Percentiles rank a stretch among this genome's conserved stretches.
These are phyloP conservation scores for Pelargonium australe DNA, from an alignment of 441 rosid species.

Conservation along the genomic window DNA sequence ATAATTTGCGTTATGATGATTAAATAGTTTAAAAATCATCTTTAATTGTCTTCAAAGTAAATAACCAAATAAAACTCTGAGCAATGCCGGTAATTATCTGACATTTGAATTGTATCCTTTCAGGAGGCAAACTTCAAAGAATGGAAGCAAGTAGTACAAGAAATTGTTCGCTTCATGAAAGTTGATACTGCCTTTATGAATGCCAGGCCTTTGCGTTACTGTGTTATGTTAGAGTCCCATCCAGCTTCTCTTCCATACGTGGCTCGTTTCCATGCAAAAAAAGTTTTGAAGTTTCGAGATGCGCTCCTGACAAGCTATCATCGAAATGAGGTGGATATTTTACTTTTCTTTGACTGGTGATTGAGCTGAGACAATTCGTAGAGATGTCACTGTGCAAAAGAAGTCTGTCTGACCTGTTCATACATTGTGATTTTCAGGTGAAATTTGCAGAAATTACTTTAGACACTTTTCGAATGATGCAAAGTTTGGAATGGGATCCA, in stretches of 20 bases:
- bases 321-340: conserved; percentile 59
- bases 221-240: conserved; percentile 53
- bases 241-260: conserved; percentile 67
- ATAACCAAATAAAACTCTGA: background rate
- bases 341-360: conserved; percentile 8
- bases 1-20: background rate
- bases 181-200: conserved; percentile 37
- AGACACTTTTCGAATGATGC: conserved; percentile 85
- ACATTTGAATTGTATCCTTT: conserved; percentile 14
- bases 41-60: background rate
- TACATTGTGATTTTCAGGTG: conserved; percentile 47
- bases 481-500: conserved; percentile 92
- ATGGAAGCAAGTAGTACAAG: conserved; percentile 85
- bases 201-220: conserved; percentile 73
- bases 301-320: conserved; percentile 77
- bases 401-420: conserved; percentile 12
- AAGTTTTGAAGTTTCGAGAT: conserved; percentile 67
- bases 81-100: background rate
- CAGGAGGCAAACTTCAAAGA: conserved; percentile 87
- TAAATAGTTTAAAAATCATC: background rate
- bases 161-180: conserved; percentile 59
- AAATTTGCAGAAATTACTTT: conserved; percentile 87
- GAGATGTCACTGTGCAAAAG: background rate
- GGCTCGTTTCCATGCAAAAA: conserved; percentile 80
- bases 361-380: conserved; percentile 11